phyloP scores from a whole-genome alignment of 2,329 filamentous ascomycete genomes.

The Penicillium olsonii region DNA sequence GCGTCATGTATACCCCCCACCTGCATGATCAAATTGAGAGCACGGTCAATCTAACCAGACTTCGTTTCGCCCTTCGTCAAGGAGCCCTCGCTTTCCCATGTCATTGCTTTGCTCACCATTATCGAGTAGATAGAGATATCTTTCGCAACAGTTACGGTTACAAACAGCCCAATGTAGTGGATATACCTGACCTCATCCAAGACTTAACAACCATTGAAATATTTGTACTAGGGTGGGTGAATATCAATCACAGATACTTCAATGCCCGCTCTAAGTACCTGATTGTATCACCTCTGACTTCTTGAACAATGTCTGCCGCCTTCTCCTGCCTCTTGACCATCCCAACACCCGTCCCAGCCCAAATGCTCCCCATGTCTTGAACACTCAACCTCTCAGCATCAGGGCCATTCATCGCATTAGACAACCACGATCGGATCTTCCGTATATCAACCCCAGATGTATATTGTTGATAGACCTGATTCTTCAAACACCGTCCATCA shows the following conservation, averaged over 20 bases:
- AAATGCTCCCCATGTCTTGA: slow-evolving; percentile 15
- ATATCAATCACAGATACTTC: neutral
- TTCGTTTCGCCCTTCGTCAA: neutral
- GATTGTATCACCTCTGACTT: neutral
- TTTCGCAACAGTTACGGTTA: too few relatives aligned
- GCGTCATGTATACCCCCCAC: neutral
- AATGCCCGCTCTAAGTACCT: neutral
- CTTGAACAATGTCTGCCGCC: slow-evolving; percentile 8
- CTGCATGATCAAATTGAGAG: neutral
- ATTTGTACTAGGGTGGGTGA: too few relatives aligned
- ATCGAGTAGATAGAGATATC: too few relatives aligned
- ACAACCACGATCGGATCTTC: slow-evolving; percentile 6
- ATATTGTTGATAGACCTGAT: slow-evolving; percentile 11
- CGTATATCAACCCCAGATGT: slow-evolving; percentile 1
- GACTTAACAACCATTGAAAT: too few relatives aligned
- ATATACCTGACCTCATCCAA: too few relatives aligned
- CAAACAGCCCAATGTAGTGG: too few relatives aligned
- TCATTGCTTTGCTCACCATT: too few relatives aligned
- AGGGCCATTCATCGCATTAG: neutral
- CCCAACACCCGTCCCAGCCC: slow-evolving; percentile 20
- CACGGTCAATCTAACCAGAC: neutral
- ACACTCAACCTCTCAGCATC: neutral
- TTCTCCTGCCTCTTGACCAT: slow-evolving; percentile 7
- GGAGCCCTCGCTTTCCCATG: too few relatives aligned
- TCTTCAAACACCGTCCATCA: slow-evolving; percentile 15